Evolutionary conservation across 129 eudicot genomes (phyloP).

Genomic region (Calendula officinalis): DNA sequence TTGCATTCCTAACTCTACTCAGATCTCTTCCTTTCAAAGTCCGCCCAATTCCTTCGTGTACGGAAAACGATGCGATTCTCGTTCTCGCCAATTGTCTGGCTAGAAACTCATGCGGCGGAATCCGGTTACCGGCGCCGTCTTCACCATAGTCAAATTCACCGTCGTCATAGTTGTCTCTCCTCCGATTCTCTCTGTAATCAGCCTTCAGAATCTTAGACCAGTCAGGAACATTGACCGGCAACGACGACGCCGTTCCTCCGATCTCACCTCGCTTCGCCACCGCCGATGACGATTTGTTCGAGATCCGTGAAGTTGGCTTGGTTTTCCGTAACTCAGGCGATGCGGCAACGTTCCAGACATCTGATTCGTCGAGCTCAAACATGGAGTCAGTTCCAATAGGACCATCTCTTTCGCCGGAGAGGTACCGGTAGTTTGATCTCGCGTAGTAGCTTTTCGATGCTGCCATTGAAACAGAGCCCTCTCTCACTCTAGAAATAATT

Average conservation of each 20-base stretch:
- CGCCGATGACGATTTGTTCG: slow-evolving; percentile 34
- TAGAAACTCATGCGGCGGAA: slow-evolving; percentile 42
- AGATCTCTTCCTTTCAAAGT: slow-evolving; percentile 85
- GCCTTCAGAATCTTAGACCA: slow-evolving; percentile 70
- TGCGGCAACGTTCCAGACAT: slow-evolving; percentile 53
- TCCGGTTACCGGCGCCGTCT: slow-evolving; percentile 9
- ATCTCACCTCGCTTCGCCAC: slow-evolving; percentile 21
- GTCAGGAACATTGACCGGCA: slow-evolving; percentile 77
- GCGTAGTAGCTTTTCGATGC: slow-evolving; percentile 61
- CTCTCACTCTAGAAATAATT: neutral
- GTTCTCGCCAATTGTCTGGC: slow-evolving; percentile 36
- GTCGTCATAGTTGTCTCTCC: slow-evolving; percentile 21
- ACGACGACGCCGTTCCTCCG: slow-evolving; percentile 46
- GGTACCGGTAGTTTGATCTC: slow-evolving; percentile 55
- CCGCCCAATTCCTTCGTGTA: slow-evolving; percentile 86
- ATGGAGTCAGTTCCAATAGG: slow-evolving; percentile 31
- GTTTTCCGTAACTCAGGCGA: slow-evolving; percentile 57
- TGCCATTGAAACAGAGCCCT: slow-evolving; percentile 45
- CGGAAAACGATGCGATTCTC: slow-evolving; percentile 43
- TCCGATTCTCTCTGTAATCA: slow-evolving; percentile 49
- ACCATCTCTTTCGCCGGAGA: slow-evolving; percentile 23
- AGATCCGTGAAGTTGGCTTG: slow-evolving; percentile 30
- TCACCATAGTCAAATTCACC: slow-evolving; percentile 26
- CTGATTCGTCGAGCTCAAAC: slow-evolving; percentile 79
- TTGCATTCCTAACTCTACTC: slow-evolving; percentile 75